Evolutionary conservation across 441 rosid species (phyloP), one percentile per base, ranked within the genome.

Genomic region (Bruguiera hainesii): DNA sequence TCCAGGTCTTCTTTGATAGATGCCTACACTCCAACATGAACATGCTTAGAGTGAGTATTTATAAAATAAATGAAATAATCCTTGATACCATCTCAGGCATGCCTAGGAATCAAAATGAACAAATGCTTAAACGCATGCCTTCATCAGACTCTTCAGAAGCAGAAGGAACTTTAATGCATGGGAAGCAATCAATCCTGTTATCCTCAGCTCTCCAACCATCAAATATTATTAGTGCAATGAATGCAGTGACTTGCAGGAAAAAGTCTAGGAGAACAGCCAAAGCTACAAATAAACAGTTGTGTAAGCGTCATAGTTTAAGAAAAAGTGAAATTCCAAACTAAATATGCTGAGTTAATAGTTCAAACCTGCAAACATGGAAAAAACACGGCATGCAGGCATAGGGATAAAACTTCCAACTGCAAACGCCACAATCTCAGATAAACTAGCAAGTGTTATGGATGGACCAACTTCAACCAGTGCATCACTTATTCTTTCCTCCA

Each of bases 381-480:
- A 91, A 16, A 91, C 88, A 73, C 93, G 87, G 75, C 93, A 90
- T 42, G 97, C 96, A 56, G 97, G 97, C 97, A 91, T 91, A 46
- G 91, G 88, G 30, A 82, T 89, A 68, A 87, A 91, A 78, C 87
- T 86, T 64, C 96, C 97, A 76, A 91, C 93, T 16, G 97, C 90
- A 83, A 89, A 91, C 64, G 93, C 97, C 73, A 91, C 69, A 71
- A 89, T 84, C 75, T 91, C 97, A 49, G 93, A 82, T 65, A 89
- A 75, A 81, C 93, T 91, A 74, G 97, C 97, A 57, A 91, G 93
- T 59, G 97, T 91, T 57, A 89, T 91, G 23, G 97, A 91, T 70
- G 97, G 97, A 66, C 97, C 97, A 76, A 87, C 97, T 80, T 91
- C 97, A 73, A 85, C 87, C n/a, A 91, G 88, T 49, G 96, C 96